phyloP scores from a whole-genome alignment of 352 stramenopile genomes.

The Globisporangium cederbergense region DNA sequence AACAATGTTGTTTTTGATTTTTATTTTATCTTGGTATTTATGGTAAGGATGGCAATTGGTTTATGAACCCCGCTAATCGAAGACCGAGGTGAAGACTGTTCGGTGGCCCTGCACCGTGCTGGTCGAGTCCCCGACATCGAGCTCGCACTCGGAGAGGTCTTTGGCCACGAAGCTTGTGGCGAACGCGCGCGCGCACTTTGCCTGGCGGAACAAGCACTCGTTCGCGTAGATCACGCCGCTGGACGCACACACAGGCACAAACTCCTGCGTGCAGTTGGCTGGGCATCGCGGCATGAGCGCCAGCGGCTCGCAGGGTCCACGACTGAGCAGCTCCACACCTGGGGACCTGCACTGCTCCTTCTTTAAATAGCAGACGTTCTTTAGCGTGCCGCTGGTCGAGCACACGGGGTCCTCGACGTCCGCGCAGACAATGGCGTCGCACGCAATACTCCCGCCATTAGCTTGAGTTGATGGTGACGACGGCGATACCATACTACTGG shows the following conservation, averaged over 20 bases:
- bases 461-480: neutral
- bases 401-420: conserved; percentile 49
- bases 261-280: conserved; percentile 31
- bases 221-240: conserved; percentile 53
- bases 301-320: conserved; percentile 24
- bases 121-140: conserved; percentile 16
- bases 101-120: conserved; percentile 10
- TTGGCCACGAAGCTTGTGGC: conserved; percentile 13
- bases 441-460: neutral
- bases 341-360: conserved; percentile 28
- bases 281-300: conserved; percentile 28
- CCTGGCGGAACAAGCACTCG: conserved; percentile 49
- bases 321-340: conserved; percentile 21
- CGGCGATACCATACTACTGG: neutral
- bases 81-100: conserved; percentile 13
- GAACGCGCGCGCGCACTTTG: conserved; percentile 33
- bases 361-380: conserved; percentile 40
- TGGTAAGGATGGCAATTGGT: conserved; percentile 4
- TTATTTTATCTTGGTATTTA: neutral
- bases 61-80: conserved; percentile 10
- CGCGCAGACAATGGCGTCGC: conserved; percentile 33
- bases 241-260: conserved; percentile 42
- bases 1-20: conserved; percentile 4
- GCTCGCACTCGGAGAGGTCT: conserved; percentile 25
- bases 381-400: conserved; percentile 39